phyloP scores from a whole-genome alignment of 805 yeast species.

The Trichomonascus vanleenenianus region DNA sequence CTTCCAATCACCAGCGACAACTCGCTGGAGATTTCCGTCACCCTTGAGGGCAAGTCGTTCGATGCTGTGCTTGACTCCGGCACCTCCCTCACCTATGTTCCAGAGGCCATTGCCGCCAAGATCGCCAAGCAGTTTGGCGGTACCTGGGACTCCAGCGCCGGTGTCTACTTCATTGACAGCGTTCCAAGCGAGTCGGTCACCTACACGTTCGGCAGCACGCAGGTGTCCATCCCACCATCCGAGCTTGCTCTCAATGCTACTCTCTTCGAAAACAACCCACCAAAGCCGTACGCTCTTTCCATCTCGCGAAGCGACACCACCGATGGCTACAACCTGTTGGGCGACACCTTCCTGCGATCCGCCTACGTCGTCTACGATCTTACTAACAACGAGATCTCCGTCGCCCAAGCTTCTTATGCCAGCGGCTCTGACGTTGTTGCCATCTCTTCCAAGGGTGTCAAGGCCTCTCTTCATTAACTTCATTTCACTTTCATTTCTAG shows the following conservation, averaged over 20 bases:
- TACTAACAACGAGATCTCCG: constrained; percentile 43
- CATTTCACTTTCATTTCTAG: no score
- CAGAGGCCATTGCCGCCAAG: neutral
- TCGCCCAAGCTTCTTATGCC: constrained; percentile 41
- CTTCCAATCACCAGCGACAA: constrained; percentile 34
- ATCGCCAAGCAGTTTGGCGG: constrained; percentile 4
- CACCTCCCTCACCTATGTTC: constrained; percentile 12
- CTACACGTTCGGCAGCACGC: constrained; percentile 18
- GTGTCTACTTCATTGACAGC: constrained; percentile 2
- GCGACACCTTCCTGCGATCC: constrained; percentile 54
- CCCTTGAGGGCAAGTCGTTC: constrained; percentile 2
- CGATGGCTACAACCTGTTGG: constrained; percentile 30
- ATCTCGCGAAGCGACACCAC: neutral
- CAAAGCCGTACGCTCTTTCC: constrained; percentile 2
- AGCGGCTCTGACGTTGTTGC: constrained; percentile 19
- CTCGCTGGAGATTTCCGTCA: constrained; percentile 12
- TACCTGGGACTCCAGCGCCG: neutral
- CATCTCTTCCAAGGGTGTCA: constrained; percentile 12
- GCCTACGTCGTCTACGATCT: constrained; percentile 62
- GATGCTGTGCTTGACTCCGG: constrained; percentile 15
- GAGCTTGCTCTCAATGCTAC: constrained; percentile 16
- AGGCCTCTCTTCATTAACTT: no score
- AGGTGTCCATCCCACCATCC: constrained; percentile 17
- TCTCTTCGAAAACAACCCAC: constrained; percentile 6
- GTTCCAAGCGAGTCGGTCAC: constrained; percentile 1